These are phyloP conservation scores for Aureoboletus auriporus DNA, from an alignment of 768 basidiomycete genomes.

Conservation along the genomic window DNA sequence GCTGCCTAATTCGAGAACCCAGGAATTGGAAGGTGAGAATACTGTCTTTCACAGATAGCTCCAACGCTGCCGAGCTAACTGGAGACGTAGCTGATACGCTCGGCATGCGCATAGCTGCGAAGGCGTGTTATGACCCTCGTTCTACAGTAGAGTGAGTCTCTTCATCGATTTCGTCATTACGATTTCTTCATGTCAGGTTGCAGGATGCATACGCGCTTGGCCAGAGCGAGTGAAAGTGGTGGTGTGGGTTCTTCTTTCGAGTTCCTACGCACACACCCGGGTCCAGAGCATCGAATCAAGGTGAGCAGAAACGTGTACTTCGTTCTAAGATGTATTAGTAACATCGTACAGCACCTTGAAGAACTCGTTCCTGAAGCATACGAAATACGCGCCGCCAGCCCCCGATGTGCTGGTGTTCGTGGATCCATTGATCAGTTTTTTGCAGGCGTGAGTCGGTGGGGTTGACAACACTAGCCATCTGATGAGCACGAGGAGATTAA, in stretches of 20 bases:
- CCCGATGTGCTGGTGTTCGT: constrained; percentile 46
- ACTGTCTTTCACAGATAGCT: not conserved
- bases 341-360: constrained; percentile 42
- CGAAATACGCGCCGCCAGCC: constrained; percentile 48
- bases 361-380: constrained; percentile 56
- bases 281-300: constrained; percentile 65
- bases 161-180: not conserved
- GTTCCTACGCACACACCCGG: constrained; percentile 82
- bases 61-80: not conserved
- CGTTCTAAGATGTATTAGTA: not conserved
- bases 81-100: constrained; percentile 69
- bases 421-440: constrained; percentile 28
- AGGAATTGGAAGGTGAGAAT: constrained; percentile 72
- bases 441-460: constrained; percentile 13
- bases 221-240: constrained; percentile 44
- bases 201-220: constrained; percentile 73
- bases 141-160: constrained; percentile 61
- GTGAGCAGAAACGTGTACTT: constrained; percentile 35
- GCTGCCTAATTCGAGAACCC: constrained; percentile 78
- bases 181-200: not conserved
- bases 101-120: constrained; percentile 74
- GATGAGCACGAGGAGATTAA: not conserved
- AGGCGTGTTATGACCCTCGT: constrained; percentile 82
- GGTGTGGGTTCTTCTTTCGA: constrained; percentile 35
- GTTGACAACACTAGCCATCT: not conserved